Evolutionary conservation across 2,329 filamentous ascomycete genomes (phyloP), one percentile per base, ranked within the genome.

Genomic region (Mollisia scopiformis): DNA sequence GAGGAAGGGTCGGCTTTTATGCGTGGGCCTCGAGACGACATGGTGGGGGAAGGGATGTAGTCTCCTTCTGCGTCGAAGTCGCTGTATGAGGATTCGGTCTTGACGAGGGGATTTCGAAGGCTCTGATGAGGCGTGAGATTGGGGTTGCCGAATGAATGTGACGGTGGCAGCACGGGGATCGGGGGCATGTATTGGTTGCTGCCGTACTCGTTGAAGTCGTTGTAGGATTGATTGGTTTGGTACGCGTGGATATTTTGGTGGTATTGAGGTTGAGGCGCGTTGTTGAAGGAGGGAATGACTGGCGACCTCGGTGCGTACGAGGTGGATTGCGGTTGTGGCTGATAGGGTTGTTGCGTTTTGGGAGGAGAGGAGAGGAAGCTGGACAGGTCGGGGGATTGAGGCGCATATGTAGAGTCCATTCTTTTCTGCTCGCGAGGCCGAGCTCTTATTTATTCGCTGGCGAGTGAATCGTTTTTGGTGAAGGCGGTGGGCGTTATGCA

Each of bases 311-410:
- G 71, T 33, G 69, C 63, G 64, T 72, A 71, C 6, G 61, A 53
- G 11, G 62, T 28, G 10, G 57, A 54, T 43, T 56, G 51, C 23
- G 56, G 33, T 54, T 61, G 47, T 19, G 49, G 39, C 33, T 54
- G 57, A 62, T 62, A 61, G 33, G 57, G 62, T 60, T 71, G 68
- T 55, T 66, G 62, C 41, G 61, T 59, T 47, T 68, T 66, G 27
- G 61, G 49, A 8, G 69, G 66, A 13, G 70, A 65, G 43, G 68
- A 59, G 19, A 68, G 58, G 55, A 74, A 74, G 50, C 63, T 62
- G 5, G 72, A 73, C 16, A 74, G 67, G 61, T 74, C 72, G 62
- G 72, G 72, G 41, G 71, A 73, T 61, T 72, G 71, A 56, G 72
- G 72, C 43, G 69, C 64, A 66, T 74, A 74, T 41, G 71, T 72